Percentiles rank a stretch among this genome's conserved stretches.
Conservation (phyloP, 805 yeast genomes). For the Suhomyces canberraensis region DNA sequence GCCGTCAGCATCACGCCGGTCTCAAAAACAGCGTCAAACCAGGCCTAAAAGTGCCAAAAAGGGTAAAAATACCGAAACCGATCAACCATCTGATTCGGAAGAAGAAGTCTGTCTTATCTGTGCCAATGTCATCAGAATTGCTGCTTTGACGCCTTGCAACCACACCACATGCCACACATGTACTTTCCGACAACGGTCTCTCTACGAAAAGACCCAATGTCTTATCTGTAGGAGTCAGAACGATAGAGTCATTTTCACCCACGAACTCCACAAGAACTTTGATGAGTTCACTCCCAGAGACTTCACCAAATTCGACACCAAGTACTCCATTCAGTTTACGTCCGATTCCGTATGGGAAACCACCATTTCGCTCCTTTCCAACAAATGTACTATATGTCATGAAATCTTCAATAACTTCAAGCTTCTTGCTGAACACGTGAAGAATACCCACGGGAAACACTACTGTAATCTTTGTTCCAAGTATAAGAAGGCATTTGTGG, state of each 20-base stretch:
- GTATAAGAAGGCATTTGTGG: conserved; percentile 74
- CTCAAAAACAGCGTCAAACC: too few species aligned
- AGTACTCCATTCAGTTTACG: conserved; percentile 60
- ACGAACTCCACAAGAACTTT: conserved; percentile 33
- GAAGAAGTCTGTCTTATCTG: conserved; percentile 72
- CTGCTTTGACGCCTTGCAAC: conserved; percentile 77
- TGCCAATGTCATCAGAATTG: conserved; percentile 63
- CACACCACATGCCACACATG: conserved; percentile 84
- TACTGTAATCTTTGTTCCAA: conserved; percentile 75
- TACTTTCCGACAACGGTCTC: conserved; percentile 75
- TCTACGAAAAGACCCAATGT: conserved; percentile 72
- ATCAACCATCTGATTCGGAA: too few species aligned
- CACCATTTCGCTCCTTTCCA: conserved; percentile 51
- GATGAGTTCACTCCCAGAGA: conserved; percentile 32
- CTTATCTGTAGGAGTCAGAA: conserved; percentile 79
- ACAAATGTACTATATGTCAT: conserved; percentile 53
- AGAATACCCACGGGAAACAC: conserved; percentile 55
- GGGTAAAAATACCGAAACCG: too few species aligned
- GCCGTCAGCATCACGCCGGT: too few species aligned
- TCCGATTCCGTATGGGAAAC: conserved; percentile 43
- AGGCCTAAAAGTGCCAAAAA: too few species aligned
- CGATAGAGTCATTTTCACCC: conserved; percentile 55
- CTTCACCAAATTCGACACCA: conserved; percentile 36
- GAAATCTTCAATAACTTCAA: conserved; percentile 49
- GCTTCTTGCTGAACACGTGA: conserved; percentile 62